These are phyloP conservation scores for Phytophthora boehmeriae DNA, from an alignment of 352 stramenopile genomes.

Conservation along the genomic window DNA sequence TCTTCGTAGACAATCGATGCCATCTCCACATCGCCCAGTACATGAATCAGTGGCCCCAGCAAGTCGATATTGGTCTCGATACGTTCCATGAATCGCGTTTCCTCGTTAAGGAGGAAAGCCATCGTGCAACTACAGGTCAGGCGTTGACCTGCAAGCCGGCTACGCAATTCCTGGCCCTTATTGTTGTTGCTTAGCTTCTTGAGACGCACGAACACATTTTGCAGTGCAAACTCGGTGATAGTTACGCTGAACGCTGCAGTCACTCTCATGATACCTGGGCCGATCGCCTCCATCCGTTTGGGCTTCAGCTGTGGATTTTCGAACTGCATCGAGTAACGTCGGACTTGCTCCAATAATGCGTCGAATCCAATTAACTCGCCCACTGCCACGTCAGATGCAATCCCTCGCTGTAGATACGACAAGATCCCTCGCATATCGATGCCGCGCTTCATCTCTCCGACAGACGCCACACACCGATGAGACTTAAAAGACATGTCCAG, in stretches of 20 bases:
- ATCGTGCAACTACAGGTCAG: conserved; percentile 3
- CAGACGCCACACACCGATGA: not conserved
- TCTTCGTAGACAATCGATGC: not conserved
- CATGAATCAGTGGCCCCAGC: not conserved
- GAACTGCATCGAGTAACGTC: conserved; percentile 8
- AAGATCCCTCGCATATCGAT: too few relatives aligned
- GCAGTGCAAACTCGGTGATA: conserved; percentile 9
- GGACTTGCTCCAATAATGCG: not conserved
- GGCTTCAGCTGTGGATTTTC: not conserved
- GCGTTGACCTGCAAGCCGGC: conserved; percentile 2
- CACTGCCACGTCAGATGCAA: not conserved
- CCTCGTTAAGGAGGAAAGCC: conserved; percentile 10
- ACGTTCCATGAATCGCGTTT: not conserved
- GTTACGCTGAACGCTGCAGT: conserved; percentile 6
- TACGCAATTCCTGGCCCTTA: not conserved
- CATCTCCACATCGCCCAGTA: not conserved
- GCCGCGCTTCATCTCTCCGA: not conserved
- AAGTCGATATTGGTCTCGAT: conserved; percentile 9
- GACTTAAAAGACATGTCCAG: not conserved
- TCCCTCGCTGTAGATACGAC: not conserved
- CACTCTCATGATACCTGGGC: not conserved
- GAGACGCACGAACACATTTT: conserved; percentile 1
- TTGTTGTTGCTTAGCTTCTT: not conserved
- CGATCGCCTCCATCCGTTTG: conserved; percentile 5
- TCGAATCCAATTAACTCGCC: not conserved